Evolutionary conservation across 148 eudicot genomes (phyloP).

Genomic region (Beta vulgaris): DNA sequence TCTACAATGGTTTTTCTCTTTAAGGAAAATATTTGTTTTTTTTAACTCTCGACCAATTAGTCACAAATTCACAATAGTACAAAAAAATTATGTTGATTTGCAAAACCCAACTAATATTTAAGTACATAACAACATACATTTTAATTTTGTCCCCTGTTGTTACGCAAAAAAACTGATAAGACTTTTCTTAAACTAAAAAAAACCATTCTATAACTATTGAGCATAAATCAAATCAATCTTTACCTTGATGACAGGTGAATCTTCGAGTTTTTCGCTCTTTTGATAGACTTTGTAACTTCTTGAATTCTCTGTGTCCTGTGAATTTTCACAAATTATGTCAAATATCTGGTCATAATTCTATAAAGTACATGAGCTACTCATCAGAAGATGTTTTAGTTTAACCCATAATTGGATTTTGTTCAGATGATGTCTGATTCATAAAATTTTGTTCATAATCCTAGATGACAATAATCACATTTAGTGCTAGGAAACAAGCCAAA

Average conservation of each 20-base stretch:
- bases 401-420: background rate
- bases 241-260: conserved; percentile 32
- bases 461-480: background rate
- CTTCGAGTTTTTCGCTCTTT: conserved; percentile 23
- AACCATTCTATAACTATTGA: background rate
- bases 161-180: too few relatives aligned
- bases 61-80: too few relatives aligned
- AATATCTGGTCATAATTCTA: background rate
- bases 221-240: background rate
- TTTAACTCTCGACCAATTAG: too few relatives aligned
- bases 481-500: background rate
- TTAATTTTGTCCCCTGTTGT: too few relatives aligned
- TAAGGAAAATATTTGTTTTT: background rate
- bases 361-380: background rate
- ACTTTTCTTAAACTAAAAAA: too few relatives aligned
- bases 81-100: too few relatives aligned
- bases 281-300: conserved; percentile 11
- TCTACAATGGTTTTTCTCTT: background rate
- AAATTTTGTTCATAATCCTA: too few relatives aligned
- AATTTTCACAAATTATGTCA: background rate
- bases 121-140: too few relatives aligned
- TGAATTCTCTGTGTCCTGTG: conserved; percentile 19
- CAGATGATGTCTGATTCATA: background rate
- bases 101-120: too few relatives aligned
- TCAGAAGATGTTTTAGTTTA: background rate